Evolutionary conservation across 176 grass and related monocot genomes (phyloP), one percentile per base, ranked within the genome.

Genomic region (Cymbopogon citratus): DNA sequence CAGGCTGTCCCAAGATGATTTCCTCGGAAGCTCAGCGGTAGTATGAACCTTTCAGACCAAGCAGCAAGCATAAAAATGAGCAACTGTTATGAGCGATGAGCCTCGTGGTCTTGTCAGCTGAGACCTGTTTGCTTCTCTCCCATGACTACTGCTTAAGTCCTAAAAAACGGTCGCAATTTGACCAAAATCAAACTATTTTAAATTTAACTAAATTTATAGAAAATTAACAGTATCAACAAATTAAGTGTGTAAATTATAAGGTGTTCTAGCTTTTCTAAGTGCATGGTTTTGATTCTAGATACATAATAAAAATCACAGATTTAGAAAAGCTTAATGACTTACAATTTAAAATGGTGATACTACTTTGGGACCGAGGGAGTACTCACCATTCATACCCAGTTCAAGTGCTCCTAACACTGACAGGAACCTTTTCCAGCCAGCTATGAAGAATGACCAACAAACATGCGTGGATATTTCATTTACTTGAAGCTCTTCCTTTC

Each of bases 1-100:
- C 63, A 44, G 25, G 71, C 43, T 82, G 87, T 78, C 78, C 11
- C 18, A 81, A 9, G 33, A 77, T 56, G 52, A 23, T 54, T 77
- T 51, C 43, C 43, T 12, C 9, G 27, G 23, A 54, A 61, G 15
- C 19, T 74, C 0, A 61, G 14, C 15, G 57, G 31, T 33, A 33
- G 18, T 15, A 7, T 43, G 40, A 43, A 12, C 6, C 5, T 57
- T 71, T 36, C 66, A 83, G 59, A 72, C 19, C 73, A 72, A 63
- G 15, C 35, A 23, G 52, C 52, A 57, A 23, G 6, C 11, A 76
- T 1, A 69, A 11, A 66, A 83, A 66, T 54, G 24, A 28, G 41
- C 65, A 82, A 12, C 41, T 64, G 2, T 40, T 40, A 41, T 76
- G n/a, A n/a, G n/a, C n/a, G n/a, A 76, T 54, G 63, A 64, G 19